Conservation (phyloP, 2,329 filamentous ascomycete species). For the Neurospora crassa region DNA sequence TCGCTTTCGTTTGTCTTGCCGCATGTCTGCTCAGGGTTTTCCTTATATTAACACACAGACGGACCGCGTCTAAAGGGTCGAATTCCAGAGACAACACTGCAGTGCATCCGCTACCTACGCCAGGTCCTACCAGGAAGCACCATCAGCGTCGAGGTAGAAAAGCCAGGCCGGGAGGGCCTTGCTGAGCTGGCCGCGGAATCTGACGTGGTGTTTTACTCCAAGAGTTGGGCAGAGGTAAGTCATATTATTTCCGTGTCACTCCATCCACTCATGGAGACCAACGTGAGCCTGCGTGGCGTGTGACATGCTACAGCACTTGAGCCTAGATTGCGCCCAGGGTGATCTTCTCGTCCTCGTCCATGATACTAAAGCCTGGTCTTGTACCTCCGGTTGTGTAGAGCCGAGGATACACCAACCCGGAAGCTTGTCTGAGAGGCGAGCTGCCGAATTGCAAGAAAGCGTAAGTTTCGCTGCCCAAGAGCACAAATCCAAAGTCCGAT, state of each 20-base stretch:
- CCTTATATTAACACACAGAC: conserved; percentile 1
- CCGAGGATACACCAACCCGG: conserved; percentile 27
- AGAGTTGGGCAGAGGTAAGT: conserved; percentile 58
- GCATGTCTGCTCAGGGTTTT: not conserved
- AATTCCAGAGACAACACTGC: conserved; percentile 48
- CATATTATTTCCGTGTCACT: not conserved
- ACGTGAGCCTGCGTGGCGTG: conserved; percentile 11
- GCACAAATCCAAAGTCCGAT: not conserved
- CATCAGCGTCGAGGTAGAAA: conserved; percentile 66
- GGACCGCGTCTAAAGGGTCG: conserved; percentile 40
- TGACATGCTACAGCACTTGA: not conserved
- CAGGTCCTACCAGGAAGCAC: conserved; percentile 30
- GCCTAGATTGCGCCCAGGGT: not conserved
- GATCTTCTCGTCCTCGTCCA: not conserved
- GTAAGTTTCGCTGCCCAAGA: conserved; percentile 26
- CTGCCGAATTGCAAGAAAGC: conserved; percentile 26
- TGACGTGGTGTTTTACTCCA: conserved; percentile 66
- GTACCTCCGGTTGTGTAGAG: conserved; percentile 12
- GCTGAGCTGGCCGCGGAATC: conserved; percentile 49
- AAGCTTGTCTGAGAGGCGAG: conserved; percentile 41
- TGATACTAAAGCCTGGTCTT: not conserved
- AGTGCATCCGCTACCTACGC: conserved; percentile 50
- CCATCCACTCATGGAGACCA: not conserved
- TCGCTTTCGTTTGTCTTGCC: not conserved
- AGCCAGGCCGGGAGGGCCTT: conserved; percentile 52